Conservation (phyloP, 148 eudicot species). For the Spergularia marina region DNA sequence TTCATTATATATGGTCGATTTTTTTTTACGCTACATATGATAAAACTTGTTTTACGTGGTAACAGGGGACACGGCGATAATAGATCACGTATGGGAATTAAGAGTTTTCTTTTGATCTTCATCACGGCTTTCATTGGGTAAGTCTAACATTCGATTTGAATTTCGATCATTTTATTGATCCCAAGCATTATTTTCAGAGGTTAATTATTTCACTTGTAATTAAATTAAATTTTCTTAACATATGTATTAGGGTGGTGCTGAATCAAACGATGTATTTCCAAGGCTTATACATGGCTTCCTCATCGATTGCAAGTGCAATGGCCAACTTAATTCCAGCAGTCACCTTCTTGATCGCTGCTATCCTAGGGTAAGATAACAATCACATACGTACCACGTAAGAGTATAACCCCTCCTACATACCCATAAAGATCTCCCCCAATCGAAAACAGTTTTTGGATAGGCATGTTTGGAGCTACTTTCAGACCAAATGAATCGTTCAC, state of each 20-base stretch:
- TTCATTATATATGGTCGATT: background rate
- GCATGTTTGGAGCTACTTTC: no score
- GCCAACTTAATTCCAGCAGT: constrained; percentile 63
- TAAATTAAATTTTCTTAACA: background rate
- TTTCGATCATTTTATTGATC: no score
- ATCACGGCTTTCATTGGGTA: constrained; percentile 70
- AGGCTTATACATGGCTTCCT: constrained; percentile 70
- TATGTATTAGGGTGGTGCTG: constrained; percentile 44
- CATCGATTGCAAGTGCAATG: constrained; percentile 72
- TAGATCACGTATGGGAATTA: constrained; percentile 39
- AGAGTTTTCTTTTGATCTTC: constrained; percentile 60
- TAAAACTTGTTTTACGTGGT: background rate
- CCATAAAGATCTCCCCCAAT: no score
- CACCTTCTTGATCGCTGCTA: constrained; percentile 62
- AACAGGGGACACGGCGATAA: constrained; percentile 37
- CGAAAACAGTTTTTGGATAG: no score
- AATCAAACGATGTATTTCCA: constrained; percentile 58
- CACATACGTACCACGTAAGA: no score
- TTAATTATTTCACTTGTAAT: background rate
- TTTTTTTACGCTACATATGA: background rate
- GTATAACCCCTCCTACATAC: no score
- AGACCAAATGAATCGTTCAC: no score
- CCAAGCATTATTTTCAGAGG: background rate
- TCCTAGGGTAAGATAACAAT: constrained; percentile 45
- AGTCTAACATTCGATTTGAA: background rate